Percentiles rank a stretch among this genome's conserved stretches.
Conservation (phyloP, 2,329 filamentous ascomycete species). For the Ceratocystis variospora region DNA sequence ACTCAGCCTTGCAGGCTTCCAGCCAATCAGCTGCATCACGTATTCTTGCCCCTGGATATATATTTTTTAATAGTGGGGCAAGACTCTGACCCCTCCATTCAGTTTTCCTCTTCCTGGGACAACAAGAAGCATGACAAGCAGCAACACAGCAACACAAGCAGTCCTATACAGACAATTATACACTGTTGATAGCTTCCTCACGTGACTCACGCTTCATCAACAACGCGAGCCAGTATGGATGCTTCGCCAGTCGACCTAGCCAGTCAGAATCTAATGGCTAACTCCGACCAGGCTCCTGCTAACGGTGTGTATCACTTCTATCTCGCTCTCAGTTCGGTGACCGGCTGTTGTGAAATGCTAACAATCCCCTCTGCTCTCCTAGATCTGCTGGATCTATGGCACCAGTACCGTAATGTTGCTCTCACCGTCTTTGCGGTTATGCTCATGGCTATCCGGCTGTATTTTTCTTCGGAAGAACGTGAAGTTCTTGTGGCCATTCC, state of each 20-base stretch:
- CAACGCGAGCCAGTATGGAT: slow-evolving; percentile 11
- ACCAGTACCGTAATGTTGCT: slow-evolving; percentile 33
- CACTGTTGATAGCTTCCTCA: too few relatives aligned
- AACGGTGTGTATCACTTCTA: not conserved
- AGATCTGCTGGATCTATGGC: slow-evolving; percentile 34
- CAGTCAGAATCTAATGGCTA: slow-evolving; percentile 4
- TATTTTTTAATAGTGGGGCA: not conserved
- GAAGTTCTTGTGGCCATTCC: slow-evolving; percentile 29
- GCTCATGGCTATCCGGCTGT: slow-evolving; percentile 31
- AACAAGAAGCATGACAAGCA: too few relatives aligned
- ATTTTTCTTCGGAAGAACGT: slow-evolving; percentile 29
- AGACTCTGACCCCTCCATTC: not conserved
- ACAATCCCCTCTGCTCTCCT: not conserved
- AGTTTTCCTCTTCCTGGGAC: not conserved
- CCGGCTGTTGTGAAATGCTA: not conserved
- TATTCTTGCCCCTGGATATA: slow-evolving; percentile 7
- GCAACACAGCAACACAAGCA: too few relatives aligned
- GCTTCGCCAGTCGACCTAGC: slow-evolving; percentile 12
- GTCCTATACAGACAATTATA: too few relatives aligned
- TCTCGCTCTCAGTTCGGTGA: not conserved
- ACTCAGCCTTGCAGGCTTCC: not conserved
- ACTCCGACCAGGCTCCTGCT: not conserved
- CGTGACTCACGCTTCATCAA: too few relatives aligned
- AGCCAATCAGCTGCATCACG: not conserved
- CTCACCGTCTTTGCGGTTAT: slow-evolving; percentile 29